A percentile compares a stretch with the other conserved stretches of the same genome.
Evolutionary conservation across 306 rosid genomes (phyloP).

Genomic region (Fagus crenata): DNA sequence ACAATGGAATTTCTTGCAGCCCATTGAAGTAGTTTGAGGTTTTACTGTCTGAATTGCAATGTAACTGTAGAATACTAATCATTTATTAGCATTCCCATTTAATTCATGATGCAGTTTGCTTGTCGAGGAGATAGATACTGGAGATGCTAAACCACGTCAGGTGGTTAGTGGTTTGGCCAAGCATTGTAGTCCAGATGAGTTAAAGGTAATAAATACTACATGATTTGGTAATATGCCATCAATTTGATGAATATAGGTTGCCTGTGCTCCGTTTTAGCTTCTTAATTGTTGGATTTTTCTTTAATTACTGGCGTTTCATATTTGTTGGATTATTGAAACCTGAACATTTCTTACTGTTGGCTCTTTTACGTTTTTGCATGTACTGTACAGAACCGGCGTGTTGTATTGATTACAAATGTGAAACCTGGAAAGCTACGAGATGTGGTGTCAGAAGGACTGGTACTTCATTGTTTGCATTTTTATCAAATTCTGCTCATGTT

Average conservation of each 20-base stretch:
- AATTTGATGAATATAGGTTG: constrained; percentile 11
- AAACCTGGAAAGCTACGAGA: constrained; percentile 97
- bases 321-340: neutral
- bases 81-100: neutral
- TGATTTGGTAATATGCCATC: constrained; percentile 3
- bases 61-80: constrained; percentile 1
- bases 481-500: neutral
- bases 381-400: constrained; percentile 63
- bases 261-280: neutral
- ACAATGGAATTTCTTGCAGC: neutral
- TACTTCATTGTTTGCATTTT: constrained; percentile 24
- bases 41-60: constrained; percentile 1
- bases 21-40: constrained; percentile 7
- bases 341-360: constrained; percentile 3
- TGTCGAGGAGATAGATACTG: constrained; percentile 94
- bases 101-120: constrained; percentile 59
- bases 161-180: constrained; percentile 97
- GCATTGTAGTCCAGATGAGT: constrained; percentile 73
- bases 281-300: neutral
- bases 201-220: constrained; percentile 55
- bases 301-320: neutral
- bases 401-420: constrained; percentile 87
- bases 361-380: constrained; percentile 24
- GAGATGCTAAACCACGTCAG: constrained; percentile 81
- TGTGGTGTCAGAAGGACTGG: constrained; percentile 95